Conservation (phyloP, 1,284 basidiomycete species). For the Exobasidium cylindrosporum region DNA sequence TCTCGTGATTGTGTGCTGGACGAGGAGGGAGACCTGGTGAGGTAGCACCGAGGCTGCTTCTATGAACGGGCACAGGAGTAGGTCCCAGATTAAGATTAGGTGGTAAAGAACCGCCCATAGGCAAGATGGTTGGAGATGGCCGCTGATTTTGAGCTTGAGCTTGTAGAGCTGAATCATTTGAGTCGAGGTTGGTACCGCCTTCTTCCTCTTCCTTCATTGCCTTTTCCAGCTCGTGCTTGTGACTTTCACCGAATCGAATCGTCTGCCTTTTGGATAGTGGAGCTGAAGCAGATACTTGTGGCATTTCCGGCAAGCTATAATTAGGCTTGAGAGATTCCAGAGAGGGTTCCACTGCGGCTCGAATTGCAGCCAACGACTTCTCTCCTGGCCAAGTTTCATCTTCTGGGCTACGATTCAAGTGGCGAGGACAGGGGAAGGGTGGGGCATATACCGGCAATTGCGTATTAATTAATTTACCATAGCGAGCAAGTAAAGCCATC, state of each 20-base stretch:
- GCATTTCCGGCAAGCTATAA: constrained; percentile 21
- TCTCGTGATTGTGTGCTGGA: neutral
- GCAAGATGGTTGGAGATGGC: neutral
- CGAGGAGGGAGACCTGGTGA: constrained; percentile 11
- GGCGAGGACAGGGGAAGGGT: constrained; percentile 26
- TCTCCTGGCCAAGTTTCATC: constrained; percentile 38
- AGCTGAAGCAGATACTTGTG: neutral
- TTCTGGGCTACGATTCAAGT: constrained; percentile 20
- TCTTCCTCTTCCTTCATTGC: neutral
- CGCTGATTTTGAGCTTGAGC: neutral
- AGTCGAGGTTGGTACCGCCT: neutral
- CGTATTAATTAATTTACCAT: constrained; percentile 40
- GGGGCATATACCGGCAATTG: constrained; percentile 33
- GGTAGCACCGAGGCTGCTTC: neutral
- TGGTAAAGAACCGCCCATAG: constrained; percentile 10
- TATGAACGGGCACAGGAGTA: neutral
- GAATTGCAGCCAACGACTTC: constrained; percentile 31
- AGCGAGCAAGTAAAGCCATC: constrained; percentile 37
- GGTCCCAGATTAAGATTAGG: constrained; percentile 11
- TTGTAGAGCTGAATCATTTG: neutral
- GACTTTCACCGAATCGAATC: constrained; percentile 7
- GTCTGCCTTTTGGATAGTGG: constrained; percentile 6
- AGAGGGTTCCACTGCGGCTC: constrained; percentile 36
- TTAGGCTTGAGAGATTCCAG: constrained; percentile 26
- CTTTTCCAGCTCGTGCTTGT: constrained; percentile 7